phyloP scores from a whole-genome alignment of 2,329 filamentous ascomycete species.

The Trichophyton simii region DNA sequence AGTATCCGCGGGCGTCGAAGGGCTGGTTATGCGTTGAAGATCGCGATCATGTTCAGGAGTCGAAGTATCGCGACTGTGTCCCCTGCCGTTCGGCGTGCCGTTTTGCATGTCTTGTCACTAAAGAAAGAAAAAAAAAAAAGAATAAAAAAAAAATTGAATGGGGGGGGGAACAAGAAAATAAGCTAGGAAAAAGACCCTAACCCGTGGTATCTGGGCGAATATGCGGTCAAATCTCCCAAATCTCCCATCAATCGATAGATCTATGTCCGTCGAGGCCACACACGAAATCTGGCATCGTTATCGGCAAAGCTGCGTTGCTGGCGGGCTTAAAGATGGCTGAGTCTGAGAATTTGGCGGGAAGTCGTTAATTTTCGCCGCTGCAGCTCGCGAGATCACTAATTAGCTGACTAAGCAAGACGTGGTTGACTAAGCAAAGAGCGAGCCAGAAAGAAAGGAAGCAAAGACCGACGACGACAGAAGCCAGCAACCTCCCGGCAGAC shows the following conservation, averaged over 20 bases:
- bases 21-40: conserved; percentile 11
- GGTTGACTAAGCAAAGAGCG: conserved; percentile 9
- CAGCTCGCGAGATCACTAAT: conserved; percentile 17
- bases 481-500: neutral
- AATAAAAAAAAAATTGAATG: conserved; percentile 19
- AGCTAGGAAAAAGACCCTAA: conserved; percentile 20
- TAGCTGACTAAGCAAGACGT: too few species aligned
- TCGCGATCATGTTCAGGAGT: conserved; percentile 21
- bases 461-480: neutral
- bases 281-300: conserved; percentile 34
- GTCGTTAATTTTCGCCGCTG: conserved; percentile 27
- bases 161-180: conserved; percentile 27
- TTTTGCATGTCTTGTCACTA: conserved; percentile 37
- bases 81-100: conserved; percentile 31
- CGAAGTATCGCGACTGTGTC: conserved; percentile 29
- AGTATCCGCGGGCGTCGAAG: conserved; percentile 1
- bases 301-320: conserved; percentile 31
- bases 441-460: neutral
- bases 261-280: conserved; percentile 21
- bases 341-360: conserved; percentile 23
- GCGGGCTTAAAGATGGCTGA: conserved; percentile 21
- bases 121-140: conserved; percentile 14
- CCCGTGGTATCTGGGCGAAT: conserved; percentile 36
- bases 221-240: conserved; percentile 23
- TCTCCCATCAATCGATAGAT: conserved; percentile 32